Evolutionary conservation across 1,139 yeast genomes (phyloP).

Genomic region (Blastobotrys indianensis): DNA sequence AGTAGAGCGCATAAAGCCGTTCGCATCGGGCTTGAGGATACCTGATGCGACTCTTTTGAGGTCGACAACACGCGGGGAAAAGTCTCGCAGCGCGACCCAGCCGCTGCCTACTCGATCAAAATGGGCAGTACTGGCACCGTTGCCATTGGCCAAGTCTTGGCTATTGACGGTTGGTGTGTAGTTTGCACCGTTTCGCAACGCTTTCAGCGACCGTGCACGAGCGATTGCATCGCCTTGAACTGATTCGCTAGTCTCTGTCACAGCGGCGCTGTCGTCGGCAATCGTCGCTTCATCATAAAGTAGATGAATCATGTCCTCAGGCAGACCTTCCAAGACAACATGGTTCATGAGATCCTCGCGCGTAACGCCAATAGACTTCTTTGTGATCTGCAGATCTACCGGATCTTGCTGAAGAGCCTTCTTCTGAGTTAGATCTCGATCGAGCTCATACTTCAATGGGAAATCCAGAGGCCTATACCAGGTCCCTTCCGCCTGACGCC

Average conservation of each 20-base stretch:
- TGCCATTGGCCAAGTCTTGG: conserved; percentile 9
- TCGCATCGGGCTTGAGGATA: conserved; percentile 10
- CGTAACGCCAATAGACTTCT: conserved; percentile 8
- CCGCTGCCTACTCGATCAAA: conserved; percentile 1
- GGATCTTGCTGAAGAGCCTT: conserved; percentile 1
- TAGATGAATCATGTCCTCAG: conserved; percentile 11
- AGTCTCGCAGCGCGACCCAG: conserved; percentile 6
- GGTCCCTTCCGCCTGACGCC: conserved; percentile 16
- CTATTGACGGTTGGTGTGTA: conserved; percentile 14
- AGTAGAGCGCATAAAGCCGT: conserved; percentile 11
- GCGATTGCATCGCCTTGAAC: conserved; percentile 4
- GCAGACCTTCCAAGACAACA: conserved; percentile 11
- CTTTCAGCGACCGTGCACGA: conserved; percentile 22
- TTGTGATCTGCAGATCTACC: conserved; percentile 6
- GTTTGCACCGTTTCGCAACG: conserved; percentile 14
- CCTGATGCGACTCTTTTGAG: conserved; percentile 26
- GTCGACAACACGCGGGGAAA: conserved; percentile 23
- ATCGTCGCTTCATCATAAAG: conserved; percentile 11
- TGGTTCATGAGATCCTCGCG: conserved; percentile 8
- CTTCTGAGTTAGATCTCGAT: conserved; percentile 10
- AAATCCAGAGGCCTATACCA: conserved; percentile 21
- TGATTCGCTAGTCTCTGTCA: conserved; percentile 7
- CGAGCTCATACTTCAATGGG: conserved; percentile 10
- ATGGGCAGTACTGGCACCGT: background rate
- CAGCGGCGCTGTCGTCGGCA: conserved; percentile 4